Evolutionary conservation across 352 stramenopile genomes (phyloP).

Genomic region (Phytopythium oedochilum): DNA sequence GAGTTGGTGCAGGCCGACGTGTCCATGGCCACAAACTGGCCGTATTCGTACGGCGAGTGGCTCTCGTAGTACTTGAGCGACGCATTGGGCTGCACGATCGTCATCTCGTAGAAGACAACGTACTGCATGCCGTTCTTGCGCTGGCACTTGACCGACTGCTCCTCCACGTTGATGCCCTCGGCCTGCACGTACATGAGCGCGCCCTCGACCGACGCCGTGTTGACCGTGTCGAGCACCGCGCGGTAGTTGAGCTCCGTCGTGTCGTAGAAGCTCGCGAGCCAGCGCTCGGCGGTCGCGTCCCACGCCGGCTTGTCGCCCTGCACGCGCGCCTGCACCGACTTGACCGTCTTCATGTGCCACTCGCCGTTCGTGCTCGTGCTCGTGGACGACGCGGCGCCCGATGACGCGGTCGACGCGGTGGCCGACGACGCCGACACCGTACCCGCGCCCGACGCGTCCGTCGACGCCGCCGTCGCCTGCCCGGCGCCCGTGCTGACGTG

Average conservation of each 20-base stretch:
- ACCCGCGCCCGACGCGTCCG: too few relatives aligned
- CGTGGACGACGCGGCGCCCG: background rate
- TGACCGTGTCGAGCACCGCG: conserved; percentile 47
- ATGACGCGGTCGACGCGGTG: too few relatives aligned
- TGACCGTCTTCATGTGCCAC: conserved; percentile 49
- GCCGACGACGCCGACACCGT: too few relatives aligned
- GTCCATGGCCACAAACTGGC: conserved; percentile 60
- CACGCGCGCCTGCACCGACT: conserved; percentile 51
- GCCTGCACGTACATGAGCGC: conserved; percentile 67
- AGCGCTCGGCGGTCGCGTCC: conserved; percentile 24
- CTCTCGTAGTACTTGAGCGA: conserved; percentile 44
- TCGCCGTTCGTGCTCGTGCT: conserved; percentile 2
- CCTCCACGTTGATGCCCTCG: conserved; percentile 54
- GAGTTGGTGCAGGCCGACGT: conserved; percentile 45
- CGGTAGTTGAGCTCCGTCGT: conserved; percentile 28
- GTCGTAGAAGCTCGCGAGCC: conserved; percentile 36
- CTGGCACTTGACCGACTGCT: conserved; percentile 43
- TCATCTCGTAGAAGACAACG: conserved; percentile 69
- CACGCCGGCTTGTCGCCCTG: conserved; percentile 40
- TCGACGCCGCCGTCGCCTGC: background rate
- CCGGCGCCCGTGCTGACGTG: background rate
- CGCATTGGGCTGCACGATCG: conserved; percentile 48
- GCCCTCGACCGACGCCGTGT: conserved; percentile 56
- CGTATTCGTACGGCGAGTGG: conserved; percentile 37
- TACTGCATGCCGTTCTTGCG: conserved; percentile 75